Base-by-base conservation (phyloP, 2,329 filamentous ascomycete species). In the Harringtonia lauricola region DNA sequence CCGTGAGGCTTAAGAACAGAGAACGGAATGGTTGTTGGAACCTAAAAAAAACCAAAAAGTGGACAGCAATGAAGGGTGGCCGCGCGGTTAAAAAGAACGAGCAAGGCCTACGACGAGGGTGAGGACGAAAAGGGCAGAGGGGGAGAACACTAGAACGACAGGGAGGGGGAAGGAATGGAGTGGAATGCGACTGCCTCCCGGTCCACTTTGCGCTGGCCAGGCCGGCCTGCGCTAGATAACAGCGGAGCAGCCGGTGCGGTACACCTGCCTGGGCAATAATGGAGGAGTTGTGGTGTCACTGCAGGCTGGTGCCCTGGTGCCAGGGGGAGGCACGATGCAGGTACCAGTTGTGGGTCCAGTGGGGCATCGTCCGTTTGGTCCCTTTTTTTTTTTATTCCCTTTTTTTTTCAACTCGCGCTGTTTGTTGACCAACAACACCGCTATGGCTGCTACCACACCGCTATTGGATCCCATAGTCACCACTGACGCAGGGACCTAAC, bases 1-100 rank as follows among this genome's bases (percentile, higher is more conserved):
- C 48, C 43, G 22, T 19, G 30, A 9, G 36, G 30, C 21, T 36
- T 46, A 41, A 41, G 46, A 46, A 46, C n/a, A 39, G 39, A 42
- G 49, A 47, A 41, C 30, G 45, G 41, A 45, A 49, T 34, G 44
- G 44, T 33, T 43, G 39, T 30, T 22, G 30, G 36, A 39, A 22
- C 42, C 17, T 26, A 26, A 10, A 26, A 24, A 36, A 37, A 39
- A 37, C 13, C 36, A 44, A 30, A 38, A 39, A 29, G 24, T n/a
- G 34, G 31, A 19, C 26, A 26, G 18, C 18, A 12, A 17, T 19
- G 39, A 29, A 35, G 30, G 21, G 38, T 13, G 30, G 33, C 14
- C 31, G 26, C 29, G 45, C n/a, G 24, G 14, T 15, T 22, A 46
- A 44, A 42, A 31, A 34, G 37, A 36, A 37, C 2, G 19, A 14